Conservation (phyloP, 139 green algal genomes). For the Chlorella sp. region DNA sequence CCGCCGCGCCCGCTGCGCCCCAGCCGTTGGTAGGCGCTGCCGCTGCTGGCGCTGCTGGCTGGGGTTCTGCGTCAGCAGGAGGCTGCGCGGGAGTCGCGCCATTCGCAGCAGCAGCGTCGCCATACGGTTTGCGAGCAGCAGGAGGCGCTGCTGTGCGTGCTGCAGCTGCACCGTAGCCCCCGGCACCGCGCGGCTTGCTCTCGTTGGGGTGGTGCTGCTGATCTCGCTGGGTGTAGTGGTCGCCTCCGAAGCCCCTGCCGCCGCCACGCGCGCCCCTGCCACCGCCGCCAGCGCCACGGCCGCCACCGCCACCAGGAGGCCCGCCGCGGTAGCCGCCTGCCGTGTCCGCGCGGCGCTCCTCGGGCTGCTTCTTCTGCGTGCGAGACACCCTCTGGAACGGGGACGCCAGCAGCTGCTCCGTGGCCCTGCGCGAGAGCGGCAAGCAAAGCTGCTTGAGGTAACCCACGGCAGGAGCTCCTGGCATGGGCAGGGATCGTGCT, state of each 20-base stretch:
- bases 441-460: too few relatives aligned
- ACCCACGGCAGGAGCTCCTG: too few relatives aligned
- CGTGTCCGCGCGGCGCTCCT: constrained; percentile 3
- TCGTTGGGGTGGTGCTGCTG: not conserved
- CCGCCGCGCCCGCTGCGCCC: too few relatives aligned
- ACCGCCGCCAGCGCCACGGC: not conserved
- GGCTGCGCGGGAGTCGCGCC: too few relatives aligned
- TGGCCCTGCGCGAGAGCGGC: constrained; percentile 6
- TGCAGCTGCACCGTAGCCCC: not conserved
- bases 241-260: not conserved
- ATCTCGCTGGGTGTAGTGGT: not conserved
- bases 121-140: too few relatives aligned
- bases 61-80: too few relatives aligned
- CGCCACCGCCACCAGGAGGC: not conserved
- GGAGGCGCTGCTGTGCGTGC: too few relatives aligned
- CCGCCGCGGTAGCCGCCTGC: not conserved
- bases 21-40: not conserved
- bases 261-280: too few relatives aligned
- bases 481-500: not conserved
- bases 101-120: too few relatives aligned
- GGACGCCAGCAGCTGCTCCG: constrained; percentile 5
- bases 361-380: constrained; percentile 1
- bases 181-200: not conserved
- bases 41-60: not conserved
- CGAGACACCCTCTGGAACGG: not conserved